Evolutionary conservation across 495 filamentous ascomycete species (phyloP), one percentile per base, ranked within the genome.

Genomic region (Oidiodendron maius): DNA sequence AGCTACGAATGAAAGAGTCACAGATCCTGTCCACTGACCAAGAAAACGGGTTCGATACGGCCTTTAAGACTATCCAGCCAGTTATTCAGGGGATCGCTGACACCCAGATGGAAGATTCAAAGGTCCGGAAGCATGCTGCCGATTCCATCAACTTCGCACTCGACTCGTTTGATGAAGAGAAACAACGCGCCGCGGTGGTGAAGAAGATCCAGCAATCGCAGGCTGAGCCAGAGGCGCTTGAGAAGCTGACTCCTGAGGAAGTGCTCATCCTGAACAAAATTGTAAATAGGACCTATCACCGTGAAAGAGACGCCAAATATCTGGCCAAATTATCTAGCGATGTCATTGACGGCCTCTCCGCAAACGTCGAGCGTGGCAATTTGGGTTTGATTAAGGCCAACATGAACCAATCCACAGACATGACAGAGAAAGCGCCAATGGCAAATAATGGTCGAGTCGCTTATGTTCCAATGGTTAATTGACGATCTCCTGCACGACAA

Each of bases 41-140:
- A 18, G 46, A 50, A 18, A 38, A 50, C 9, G 37, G 37, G 4
- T 50, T 50, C 32, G 46, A 50, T 21, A 24, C 3, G 11, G 46
- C 46, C 9, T 50, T 50, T 17, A 42, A 15, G 10, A 42, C 25
- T 13, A 34, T 41, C 37, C 36, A 28, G 15, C 24, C 51, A 65
- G 68, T 71, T 40, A 74, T 74, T 48, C 69, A 74, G 43, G 68
- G 68, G 8, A 60, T 53, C 2, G 59, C 63, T 4, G 69, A 70
- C 41, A 56, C 53, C 12, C 50, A 53, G 13, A 53, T 44, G 12
- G 66, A 70, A 38, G 56, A 63, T 10, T 60, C 62, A 0, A 62
- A 69, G 44, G 48, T 24, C 4, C 62, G 67, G 32, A 45, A 17
- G 32, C 18, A 23, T 2, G 20, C 71, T 9, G 56, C 55, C 25